Evolutionary conservation across 2,329 filamentous ascomycete species (phyloP).

Genomic region (Phialophora expanda): DNA sequence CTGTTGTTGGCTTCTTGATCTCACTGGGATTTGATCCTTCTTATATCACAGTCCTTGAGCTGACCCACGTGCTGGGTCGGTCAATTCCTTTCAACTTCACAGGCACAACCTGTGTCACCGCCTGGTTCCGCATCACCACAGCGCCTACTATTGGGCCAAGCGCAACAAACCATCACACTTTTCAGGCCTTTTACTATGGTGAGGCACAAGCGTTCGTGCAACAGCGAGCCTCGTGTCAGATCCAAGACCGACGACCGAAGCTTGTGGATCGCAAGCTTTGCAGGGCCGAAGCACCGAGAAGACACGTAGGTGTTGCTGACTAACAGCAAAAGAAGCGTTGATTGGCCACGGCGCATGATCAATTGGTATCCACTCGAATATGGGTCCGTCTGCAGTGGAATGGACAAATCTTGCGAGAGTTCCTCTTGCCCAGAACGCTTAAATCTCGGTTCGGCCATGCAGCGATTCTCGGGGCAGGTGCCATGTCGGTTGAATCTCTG

Average conservation of each 20-base stretch:
- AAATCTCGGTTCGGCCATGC: not conserved
- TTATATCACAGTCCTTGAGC: not conserved
- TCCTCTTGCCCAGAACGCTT: not conserved
- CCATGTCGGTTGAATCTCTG: not conserved
- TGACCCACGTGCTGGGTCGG: not conserved
- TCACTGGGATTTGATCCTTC: not conserved
- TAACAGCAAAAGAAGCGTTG: not conserved
- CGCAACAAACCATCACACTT: not conserved
- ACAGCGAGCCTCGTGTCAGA: conserved; percentile 19
- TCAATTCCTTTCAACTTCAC: not conserved
- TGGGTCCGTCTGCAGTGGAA: no score
- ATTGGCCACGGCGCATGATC: conserved; percentile 26
- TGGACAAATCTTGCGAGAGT: not conserved
- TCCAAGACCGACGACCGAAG: conserved; percentile 9
- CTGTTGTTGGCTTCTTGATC: not conserved
- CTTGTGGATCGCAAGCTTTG: conserved; percentile 2
- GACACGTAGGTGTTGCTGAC: not conserved
- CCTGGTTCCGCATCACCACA: no score
- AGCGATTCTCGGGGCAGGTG: not conserved
- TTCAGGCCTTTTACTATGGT: not conserved
- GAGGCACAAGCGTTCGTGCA: conserved; percentile 1
- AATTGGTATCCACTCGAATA: conserved; percentile 17
- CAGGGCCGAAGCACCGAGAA: not conserved
- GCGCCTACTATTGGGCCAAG: not conserved
- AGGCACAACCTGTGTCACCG: not conserved